phyloP scores from a whole-genome alignment of 192 early-diverging fungal genomes.

The Backusella luteola region DNA sequence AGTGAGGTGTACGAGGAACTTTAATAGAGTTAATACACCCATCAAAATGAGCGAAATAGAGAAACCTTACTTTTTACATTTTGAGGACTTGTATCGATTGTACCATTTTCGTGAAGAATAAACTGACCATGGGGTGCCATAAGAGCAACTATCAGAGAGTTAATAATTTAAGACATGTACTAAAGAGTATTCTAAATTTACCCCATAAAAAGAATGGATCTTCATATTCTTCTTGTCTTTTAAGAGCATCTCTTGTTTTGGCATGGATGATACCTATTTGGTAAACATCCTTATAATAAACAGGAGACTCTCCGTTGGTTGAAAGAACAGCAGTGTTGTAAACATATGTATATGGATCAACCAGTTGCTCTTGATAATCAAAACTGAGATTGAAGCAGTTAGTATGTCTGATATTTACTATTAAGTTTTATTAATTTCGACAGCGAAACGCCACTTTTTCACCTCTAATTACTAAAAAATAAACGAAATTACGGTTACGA shows the following conservation, averaged over 20 bases:
- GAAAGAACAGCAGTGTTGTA: constrained; percentile 57
- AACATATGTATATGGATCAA: constrained; percentile 58
- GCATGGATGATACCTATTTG: constrained; percentile 55
- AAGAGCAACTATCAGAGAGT: constrained; percentile 47
- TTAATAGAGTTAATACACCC: not conserved
- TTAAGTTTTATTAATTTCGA: no score
- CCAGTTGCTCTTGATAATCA: constrained; percentile 33
- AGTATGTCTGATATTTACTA: not conserved
- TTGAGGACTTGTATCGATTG: constrained; percentile 40
- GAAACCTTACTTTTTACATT: constrained; percentile 35
- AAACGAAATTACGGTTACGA: no score
- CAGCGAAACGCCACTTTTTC: no score
- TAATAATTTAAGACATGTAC: constrained; percentile 26
- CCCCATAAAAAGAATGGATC: constrained; percentile 41
- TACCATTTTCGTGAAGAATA: constrained; percentile 14
- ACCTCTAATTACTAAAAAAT: no score
- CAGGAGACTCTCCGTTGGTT: constrained; percentile 50
- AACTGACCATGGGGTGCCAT: constrained; percentile 61
- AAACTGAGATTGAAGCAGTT: not conserved
- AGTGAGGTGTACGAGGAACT: constrained; percentile 54
- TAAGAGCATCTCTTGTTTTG: constrained; percentile 47
- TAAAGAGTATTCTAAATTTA: not conserved
- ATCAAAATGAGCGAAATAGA: not conserved
- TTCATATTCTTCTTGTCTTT: constrained; percentile 42
- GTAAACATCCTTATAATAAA: constrained; percentile 45